Evolutionary conservation across 345 rosid species (phyloP).

Genomic region (Carallia brachiata): DNA sequence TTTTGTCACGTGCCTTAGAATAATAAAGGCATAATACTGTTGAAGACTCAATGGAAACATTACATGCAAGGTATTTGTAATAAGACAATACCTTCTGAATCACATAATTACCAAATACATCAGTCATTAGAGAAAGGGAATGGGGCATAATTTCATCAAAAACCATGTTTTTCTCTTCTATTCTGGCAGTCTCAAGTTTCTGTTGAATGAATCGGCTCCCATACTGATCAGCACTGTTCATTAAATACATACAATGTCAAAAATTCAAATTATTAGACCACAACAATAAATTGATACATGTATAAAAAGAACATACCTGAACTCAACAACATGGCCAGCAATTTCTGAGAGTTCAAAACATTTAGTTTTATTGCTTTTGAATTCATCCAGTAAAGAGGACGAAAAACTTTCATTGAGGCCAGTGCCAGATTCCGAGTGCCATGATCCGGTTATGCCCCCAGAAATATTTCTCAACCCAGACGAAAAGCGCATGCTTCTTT

Average conservation of each 20-base stretch:
- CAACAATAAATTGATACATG: not conserved
- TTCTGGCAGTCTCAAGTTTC: constrained; percentile 86
- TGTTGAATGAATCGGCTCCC: constrained; percentile 98
- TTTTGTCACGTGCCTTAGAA: not conserved
- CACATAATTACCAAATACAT: constrained; percentile 94
- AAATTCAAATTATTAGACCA: constrained; percentile 5
- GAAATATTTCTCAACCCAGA: constrained; percentile 48
- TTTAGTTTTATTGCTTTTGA: constrained; percentile 65
- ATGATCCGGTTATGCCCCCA: constrained; percentile 52
- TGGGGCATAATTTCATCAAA: constrained; percentile 87
- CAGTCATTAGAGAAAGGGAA: constrained; percentile 83
- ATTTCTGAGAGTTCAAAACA: constrained; percentile 72
- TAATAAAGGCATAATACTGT: not conserved
- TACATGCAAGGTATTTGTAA: not conserved
- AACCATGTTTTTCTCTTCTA: constrained; percentile 86
- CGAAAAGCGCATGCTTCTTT: constrained; percentile 45
- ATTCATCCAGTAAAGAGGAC: constrained; percentile 63
- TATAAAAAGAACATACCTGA: constrained; percentile 43
- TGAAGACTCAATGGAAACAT: not conserved
- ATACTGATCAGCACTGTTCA: constrained; percentile 81
- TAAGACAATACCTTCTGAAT: constrained; percentile 71
- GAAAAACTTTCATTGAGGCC: constrained; percentile 51
- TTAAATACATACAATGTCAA: constrained; percentile 5
- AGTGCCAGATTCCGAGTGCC: constrained; percentile 51
- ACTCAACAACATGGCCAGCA: constrained; percentile 70